Percentiles rank a stretch among this genome's conserved stretches.
These are phyloP conservation scores for Monosporascus sp. DNA, from an alignment of 2,329 filamentous ascomycete species.

Conservation along the genomic window DNA sequence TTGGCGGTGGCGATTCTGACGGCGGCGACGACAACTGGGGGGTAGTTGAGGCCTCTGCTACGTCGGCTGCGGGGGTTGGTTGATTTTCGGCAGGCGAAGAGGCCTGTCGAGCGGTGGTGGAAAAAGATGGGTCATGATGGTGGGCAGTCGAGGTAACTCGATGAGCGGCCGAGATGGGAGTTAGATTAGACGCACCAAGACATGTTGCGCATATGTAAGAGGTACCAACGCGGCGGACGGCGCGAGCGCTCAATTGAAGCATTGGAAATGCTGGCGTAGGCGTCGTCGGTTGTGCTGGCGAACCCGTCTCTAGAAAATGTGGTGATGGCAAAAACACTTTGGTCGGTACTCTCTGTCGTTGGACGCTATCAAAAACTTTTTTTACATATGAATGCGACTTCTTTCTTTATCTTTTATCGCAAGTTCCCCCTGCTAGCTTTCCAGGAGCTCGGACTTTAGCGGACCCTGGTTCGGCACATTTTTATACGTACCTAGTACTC, in stretches of 20 bases:
- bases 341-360: too few relatives aligned
- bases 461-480: too few relatives aligned
- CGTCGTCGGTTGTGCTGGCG: not conserved
- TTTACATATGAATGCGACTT: too few relatives aligned
- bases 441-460: too few relatives aligned
- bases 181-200: constrained; percentile 8
- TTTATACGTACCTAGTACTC: too few relatives aligned
- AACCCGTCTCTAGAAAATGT: too few relatives aligned
- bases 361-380: too few relatives aligned
- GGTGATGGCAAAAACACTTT: too few relatives aligned
- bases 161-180: constrained; percentile 1
- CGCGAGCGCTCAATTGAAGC: constrained; percentile 27
- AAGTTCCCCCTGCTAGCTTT: too few relatives aligned
- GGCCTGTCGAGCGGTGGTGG: constrained; percentile 12
- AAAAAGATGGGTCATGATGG: constrained; percentile 14
- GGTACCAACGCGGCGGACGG: constrained; percentile 21
- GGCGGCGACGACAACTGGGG: not conserved
- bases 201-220: constrained; percentile 25
- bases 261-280: constrained; percentile 20
- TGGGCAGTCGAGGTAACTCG: constrained; percentile 10
- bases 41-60: not conserved
- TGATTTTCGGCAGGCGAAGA: constrained; percentile 1
- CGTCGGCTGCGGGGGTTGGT: not conserved
- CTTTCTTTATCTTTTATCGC: too few relatives aligned
- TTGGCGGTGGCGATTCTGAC: constrained; percentile 7